Evolutionary conservation across 1,284 basidiomycete genomes (phyloP).

Genomic region (Schizophyllum commune): DNA sequence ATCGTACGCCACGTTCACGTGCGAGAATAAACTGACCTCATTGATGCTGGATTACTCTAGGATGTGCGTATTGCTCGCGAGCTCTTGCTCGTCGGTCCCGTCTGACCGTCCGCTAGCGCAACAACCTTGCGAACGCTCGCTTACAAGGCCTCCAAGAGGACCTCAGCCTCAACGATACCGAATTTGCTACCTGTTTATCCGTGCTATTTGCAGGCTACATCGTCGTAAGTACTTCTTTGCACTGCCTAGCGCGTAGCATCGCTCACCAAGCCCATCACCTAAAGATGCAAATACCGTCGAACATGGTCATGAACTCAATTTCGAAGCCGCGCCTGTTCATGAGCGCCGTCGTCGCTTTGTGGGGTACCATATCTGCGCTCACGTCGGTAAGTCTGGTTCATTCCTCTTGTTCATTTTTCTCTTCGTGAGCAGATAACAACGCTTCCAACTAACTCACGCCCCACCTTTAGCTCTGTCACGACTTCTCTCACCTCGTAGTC

Average conservation of each 20-base stretch:
- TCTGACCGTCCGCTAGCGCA: slow-evolving; percentile 4
- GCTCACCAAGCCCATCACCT: slow-evolving; percentile 30
- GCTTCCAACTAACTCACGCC: no score
- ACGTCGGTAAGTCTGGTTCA: slow-evolving; percentile 39
- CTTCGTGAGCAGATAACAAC: no score
- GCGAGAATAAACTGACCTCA: not conserved
- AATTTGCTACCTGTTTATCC: not conserved
- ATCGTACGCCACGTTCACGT: not conserved
- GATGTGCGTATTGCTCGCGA: not conserved
- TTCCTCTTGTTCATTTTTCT: slow-evolving; percentile 48
- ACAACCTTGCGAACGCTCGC: slow-evolving; percentile 13
- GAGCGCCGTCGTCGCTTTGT: slow-evolving; percentile 40
- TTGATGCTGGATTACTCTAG: not conserved
- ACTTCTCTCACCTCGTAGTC: not conserved
- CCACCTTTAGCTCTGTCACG: not conserved
- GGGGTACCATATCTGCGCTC: not conserved
- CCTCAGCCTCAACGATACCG: slow-evolving; percentile 11
- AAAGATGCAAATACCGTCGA: slow-evolving; percentile 63
- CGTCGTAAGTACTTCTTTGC: not conserved
- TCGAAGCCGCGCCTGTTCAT: slow-evolving; percentile 15
- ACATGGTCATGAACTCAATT: slow-evolving; percentile 39
- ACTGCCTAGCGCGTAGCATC: not conserved
- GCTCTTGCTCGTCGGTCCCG: not conserved
- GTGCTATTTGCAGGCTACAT: slow-evolving; percentile 4
- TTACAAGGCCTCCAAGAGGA: slow-evolving; percentile 15